Percentiles rank a stretch among this genome's conserved stretches.
These are phyloP conservation scores for Cydonia oblonga DNA, from an alignment of 331 rosid genomes.

Conservation along the genomic window DNA sequence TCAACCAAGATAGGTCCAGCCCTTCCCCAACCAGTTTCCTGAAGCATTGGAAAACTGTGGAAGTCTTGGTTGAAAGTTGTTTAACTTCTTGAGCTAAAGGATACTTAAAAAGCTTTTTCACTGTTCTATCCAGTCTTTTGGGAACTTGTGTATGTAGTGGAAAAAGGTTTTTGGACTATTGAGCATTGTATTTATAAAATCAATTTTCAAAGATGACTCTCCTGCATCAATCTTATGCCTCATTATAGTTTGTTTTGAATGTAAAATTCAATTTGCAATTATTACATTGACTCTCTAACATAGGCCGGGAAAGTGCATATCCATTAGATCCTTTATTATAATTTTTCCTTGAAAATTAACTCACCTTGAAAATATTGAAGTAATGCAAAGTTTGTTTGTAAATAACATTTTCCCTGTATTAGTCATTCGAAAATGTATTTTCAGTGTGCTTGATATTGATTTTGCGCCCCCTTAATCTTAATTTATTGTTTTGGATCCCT, in stretches of 20 bases:
- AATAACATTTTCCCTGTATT: not conserved
- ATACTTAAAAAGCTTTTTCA: no score
- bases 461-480: not conserved
- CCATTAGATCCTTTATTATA: not conserved
- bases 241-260: no score
- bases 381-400: no score
- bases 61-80: not conserved
- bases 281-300: not conserved
- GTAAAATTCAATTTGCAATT: no score
- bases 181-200: not conserved
- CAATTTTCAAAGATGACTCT: not conserved
- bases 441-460: not conserved
- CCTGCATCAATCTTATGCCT: no score
- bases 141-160: not conserved
- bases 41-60: not conserved
- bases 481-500: not conserved
- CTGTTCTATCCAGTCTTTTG: not conserved
- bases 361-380: no score
- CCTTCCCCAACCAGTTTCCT: not conserved
- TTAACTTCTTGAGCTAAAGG: not conserved
- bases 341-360: no score
- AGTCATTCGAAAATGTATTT: not conserved
- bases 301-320: not conserved
- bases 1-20: not conserved
- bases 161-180: not conserved